Evolutionary conservation across 257 asterid species (phyloP), one percentile per base, ranked within the genome.

Genomic region (Phtheirospermum japonicum): DNA sequence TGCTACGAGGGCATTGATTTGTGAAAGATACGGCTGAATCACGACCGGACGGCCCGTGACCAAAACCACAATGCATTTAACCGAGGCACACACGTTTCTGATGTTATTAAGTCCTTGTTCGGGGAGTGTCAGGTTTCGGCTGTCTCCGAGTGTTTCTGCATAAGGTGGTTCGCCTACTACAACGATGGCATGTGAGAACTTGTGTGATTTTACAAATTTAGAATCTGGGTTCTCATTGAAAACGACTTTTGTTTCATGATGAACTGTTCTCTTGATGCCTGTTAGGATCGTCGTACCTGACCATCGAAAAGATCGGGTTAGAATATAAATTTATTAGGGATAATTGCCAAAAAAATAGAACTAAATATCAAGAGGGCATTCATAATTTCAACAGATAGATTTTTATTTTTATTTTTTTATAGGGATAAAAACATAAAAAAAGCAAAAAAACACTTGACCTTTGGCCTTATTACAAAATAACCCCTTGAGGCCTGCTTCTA

Each of bases 121-220:
- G 13, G 80, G 80, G 46, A 81, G 43, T 2, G 82, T 75, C 71
- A 81, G 49, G 59, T 75, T 71, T 54, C 3, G 28, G 73, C 66
- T 81, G 73, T 81, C 84, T 11, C 87, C 87, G 2, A 52, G 43
- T 51, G 80, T 75, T 63, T 81, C 87, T 4, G 87, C 57, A 45
- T 81, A 81, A 0, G 87, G 82, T 16, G 63, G 72, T 20, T 81
- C 87, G 4, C 87, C 87, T 7, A 75, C 87, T 14, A 81, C 84
- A 0, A 81, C 80, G 39, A 81, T 81, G 72, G 84, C 83, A 14
- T 73, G 58, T 0, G 79, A 59, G 68, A 75, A 81, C 12, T 68
- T 68, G 66, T 65, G 58, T 14, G 71, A 43, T 60, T 70, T 75
- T 5, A 78, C 31, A 34, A 62, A 70, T 14, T 18, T 45, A 2